Conservation (phyloP, 2,329 filamentous ascomycete genomes). For the Aspergillus caelatus region DNA sequence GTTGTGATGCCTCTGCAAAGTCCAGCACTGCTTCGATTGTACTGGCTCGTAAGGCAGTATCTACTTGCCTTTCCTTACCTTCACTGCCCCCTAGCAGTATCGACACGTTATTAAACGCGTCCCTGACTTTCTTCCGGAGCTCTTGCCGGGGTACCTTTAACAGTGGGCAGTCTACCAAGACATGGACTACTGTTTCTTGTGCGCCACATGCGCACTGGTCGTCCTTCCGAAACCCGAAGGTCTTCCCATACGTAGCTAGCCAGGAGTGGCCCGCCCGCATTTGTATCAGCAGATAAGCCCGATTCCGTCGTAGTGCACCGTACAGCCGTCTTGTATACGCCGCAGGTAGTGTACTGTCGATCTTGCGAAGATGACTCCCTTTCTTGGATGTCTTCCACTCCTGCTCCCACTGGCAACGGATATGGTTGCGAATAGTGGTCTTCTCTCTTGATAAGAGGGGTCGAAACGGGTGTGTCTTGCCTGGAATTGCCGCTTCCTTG, state of each 20-base stretch:
- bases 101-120: background rate
- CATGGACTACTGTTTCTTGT: constrained; percentile 23
- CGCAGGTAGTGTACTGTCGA: constrained; percentile 13
- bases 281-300: constrained; percentile 23
- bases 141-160: background rate
- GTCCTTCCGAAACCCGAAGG: constrained; percentile 12
- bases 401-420: constrained; percentile 10
- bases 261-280: constrained; percentile 25
- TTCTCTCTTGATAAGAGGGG: constrained; percentile 15
- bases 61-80: background rate
- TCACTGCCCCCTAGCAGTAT: background rate
- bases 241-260: constrained; percentile 22
- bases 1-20: constrained; percentile 22
- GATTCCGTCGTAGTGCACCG: constrained; percentile 13
- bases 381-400: constrained; percentile 18
- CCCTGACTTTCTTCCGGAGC: background rate
- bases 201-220: constrained; percentile 22
- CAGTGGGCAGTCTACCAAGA: constrained; percentile 20
- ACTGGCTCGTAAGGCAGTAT: background rate
- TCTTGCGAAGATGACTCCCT: constrained; percentile 11
- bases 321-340: constrained; percentile 12
- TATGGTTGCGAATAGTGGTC: constrained; percentile 7
- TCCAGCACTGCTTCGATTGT: constrained; percentile 11
- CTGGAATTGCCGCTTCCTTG: background rate
- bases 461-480: constrained; percentile 8